phyloP scores from a whole-genome alignment of 176 grass and related monocot species.

The Oryza longistaminata region DNA sequence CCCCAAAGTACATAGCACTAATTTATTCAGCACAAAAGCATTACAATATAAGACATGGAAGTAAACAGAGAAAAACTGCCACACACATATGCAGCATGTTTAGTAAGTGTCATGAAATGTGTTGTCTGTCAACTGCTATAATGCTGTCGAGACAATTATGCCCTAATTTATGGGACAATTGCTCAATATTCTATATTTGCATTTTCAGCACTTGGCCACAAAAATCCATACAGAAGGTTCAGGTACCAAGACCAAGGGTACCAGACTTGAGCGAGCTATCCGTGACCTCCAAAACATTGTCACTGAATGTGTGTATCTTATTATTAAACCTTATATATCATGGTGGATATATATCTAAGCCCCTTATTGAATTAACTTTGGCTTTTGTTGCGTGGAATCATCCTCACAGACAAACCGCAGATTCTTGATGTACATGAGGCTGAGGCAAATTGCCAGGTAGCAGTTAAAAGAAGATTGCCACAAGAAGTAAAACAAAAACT shows the following conservation, averaged over 20 bases:
- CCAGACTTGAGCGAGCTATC: slow-evolving; percentile 78
- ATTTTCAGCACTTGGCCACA: slow-evolving; percentile 49
- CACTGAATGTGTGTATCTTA: slow-evolving; percentile 57
- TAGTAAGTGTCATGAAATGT: not conserved
- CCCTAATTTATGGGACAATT: not conserved
- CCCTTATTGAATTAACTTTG: slow-evolving; percentile 30
- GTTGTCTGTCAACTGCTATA: not conserved
- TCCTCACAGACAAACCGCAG: slow-evolving; percentile 58
- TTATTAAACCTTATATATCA: not conserved
- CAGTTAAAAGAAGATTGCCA: slow-evolving; percentile 77
- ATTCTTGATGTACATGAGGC: slow-evolving; percentile 57
- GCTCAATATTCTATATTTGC: slow-evolving; percentile 24
- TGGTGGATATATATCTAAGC: slow-evolving; percentile 15
- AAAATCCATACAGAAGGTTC: slow-evolving; percentile 48
- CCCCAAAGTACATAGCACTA: not conserved
- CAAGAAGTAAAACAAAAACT: slow-evolving; percentile 78
- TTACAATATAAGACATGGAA: not conserved
- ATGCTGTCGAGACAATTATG: not conserved
- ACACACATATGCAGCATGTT: not conserved
- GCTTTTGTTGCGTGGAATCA: slow-evolving; percentile 29
- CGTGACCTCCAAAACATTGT: slow-evolving; percentile 76
- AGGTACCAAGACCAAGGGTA: slow-evolving; percentile 63
- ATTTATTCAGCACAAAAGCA: not conserved
- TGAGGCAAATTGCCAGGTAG: slow-evolving; percentile 55
- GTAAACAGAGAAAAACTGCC: not conserved